Evolutionary conservation across 2,329 filamentous ascomycete species (phyloP).

Genomic region (Fusarium denticulatum): DNA sequence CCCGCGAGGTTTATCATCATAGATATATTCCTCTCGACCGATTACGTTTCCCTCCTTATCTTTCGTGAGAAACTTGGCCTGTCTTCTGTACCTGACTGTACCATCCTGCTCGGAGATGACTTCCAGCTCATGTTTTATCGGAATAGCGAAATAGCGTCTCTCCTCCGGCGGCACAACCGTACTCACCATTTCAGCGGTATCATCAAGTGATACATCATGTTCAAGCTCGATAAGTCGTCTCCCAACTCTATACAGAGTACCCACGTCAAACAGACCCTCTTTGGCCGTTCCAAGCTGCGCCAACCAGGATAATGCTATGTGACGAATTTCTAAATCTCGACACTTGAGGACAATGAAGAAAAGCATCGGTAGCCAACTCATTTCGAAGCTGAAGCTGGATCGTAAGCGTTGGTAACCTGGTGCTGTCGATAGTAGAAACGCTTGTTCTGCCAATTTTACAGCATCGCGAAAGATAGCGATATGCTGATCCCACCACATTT

Average conservation of each 20-base stretch:
- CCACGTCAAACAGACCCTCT: constrained; percentile 12
- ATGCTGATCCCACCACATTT: constrained; percentile 17
- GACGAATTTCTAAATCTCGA: background rate
- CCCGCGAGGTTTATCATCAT: background rate
- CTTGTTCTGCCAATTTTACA: background rate
- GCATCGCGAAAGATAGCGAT: background rate
- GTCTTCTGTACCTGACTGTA: background rate
- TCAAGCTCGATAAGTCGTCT: constrained; percentile 8
- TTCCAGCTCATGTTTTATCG: constrained; percentile 8
- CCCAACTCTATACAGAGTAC: constrained; percentile 12
- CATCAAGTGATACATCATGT: background rate
- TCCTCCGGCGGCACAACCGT: background rate
- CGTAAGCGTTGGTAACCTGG: background rate
- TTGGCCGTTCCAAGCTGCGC: background rate
- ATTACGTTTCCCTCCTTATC: background rate
- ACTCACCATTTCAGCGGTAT: fast-evolving
- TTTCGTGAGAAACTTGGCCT: background rate
- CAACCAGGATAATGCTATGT: background rate
- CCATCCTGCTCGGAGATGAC: background rate
- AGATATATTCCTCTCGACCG: background rate
- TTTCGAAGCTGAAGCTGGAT: constrained; percentile 12
- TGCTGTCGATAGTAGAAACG: background rate
- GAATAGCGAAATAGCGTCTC: background rate
- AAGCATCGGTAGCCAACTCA: background rate
- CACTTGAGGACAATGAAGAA: constrained; percentile 5